Conservation (phyloP, 2,329 filamentous ascomycete species). For the Aspergillus sojae region DNA sequence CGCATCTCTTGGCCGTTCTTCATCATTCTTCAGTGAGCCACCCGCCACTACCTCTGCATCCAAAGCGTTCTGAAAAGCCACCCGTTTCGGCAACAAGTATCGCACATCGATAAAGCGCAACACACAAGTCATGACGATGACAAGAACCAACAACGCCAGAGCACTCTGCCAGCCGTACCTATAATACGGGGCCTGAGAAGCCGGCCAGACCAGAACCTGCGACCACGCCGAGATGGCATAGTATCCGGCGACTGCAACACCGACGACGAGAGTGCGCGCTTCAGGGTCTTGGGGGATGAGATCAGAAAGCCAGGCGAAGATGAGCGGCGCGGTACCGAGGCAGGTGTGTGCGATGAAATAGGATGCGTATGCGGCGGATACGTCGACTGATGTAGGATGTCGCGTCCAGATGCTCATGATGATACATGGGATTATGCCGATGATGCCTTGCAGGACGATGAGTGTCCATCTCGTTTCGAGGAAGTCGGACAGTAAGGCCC, state of each 20-base stretch:
- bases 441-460: not conserved
- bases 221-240: constrained; percentile 1
- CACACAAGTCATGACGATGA: not conserved
- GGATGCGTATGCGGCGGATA: not conserved
- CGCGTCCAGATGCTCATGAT: constrained; percentile 3
- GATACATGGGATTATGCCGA: not conserved
- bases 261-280: not conserved
- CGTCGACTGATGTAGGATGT: not conserved
- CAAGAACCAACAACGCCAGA: not conserved
- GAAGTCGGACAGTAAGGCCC: not conserved
- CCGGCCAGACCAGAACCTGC: constrained; percentile 1
- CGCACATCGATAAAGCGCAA: not conserved
- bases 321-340: not conserved
- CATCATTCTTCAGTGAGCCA: not conserved
- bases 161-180: not conserved
- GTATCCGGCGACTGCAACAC: not conserved
- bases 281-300: not conserved
- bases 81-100: not conserved
- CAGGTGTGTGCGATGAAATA: not conserved
- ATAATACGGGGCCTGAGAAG: not conserved
- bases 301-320: not conserved
- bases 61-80: not conserved
- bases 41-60: not conserved
- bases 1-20: not conserved
- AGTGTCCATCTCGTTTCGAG: not conserved